A percentile compares a stretch with the other conserved stretches of the same genome.
Evolutionary conservation across 805 yeast species (phyloP).

Genomic region (Metschnikowia noctiluminum): DNA sequence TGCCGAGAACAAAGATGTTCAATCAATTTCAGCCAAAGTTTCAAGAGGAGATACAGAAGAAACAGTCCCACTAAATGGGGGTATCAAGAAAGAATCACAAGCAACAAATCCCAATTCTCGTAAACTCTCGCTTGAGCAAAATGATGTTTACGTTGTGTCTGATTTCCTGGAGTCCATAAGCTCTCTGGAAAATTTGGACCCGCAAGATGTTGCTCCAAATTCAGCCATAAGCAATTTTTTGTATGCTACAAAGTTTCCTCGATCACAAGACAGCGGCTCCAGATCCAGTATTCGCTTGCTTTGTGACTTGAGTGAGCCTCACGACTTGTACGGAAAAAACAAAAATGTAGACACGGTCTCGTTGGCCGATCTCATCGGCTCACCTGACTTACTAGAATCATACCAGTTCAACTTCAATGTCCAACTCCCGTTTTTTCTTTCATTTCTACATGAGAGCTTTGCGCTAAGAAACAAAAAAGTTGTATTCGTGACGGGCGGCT

Average conservation of each 20-base stretch:
- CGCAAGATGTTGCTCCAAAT: no score
- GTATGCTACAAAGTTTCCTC: background rate
- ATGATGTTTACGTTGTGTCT: no score
- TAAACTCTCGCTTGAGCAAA: no score
- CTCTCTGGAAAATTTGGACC: no score
- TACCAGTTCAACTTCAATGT: constrained; percentile 49
- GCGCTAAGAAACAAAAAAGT: constrained; percentile 17
- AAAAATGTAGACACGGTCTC: constrained; percentile 26
- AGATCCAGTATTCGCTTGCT: constrained; percentile 25
- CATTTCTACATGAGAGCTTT: constrained; percentile 28
- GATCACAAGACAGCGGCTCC: background rate
- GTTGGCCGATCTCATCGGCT: constrained; percentile 29
- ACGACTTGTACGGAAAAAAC: background rate
- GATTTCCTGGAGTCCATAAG: no score
- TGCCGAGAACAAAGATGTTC: no score
- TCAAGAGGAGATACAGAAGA: no score
- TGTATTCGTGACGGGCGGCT: constrained; percentile 31
- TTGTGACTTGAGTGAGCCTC: constrained; percentile 24
- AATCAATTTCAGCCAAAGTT: no score
- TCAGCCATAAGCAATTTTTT: background rate
- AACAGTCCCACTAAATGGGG: no score
- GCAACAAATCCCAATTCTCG: no score
- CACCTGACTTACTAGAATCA: constrained; percentile 30
- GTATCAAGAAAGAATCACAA: no score
- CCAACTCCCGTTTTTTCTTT: constrained; percentile 39